Base-by-base conservation (phyloP, 768 basidiomycete genomes). In the Exsudoporus frostii region DNA sequence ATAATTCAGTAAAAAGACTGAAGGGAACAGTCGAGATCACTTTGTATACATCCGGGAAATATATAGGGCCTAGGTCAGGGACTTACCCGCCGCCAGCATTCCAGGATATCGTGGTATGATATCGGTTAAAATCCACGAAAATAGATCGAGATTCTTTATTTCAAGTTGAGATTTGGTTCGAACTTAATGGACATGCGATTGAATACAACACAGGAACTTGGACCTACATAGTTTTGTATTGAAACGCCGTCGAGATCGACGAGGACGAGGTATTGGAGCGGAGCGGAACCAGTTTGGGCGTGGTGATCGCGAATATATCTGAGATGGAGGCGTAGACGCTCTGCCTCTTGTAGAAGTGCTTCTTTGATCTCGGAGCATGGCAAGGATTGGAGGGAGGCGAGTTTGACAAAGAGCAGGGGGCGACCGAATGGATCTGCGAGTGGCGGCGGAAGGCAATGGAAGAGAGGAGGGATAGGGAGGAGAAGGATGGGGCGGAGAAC, bases 1-100 rank as follows among this genome's bases (percentile, higher is more conserved):
- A 62, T 84, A 85, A 68, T 90, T 89, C 32, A 88, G 72, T 57
- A 90, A 70, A 61, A 90, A 84, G 7, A 83, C 88, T 86, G 61
- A 20, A 41, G 29, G 42, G 38, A 42, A 34, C 4, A n/a, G n/a
- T 34, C 8, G 27, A 32, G 38, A 45, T 53, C 24, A 55, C 4
- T 39, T 42, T 34, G 44, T 38, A 47, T 41, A 45, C 42, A 56
- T 40, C 2, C 14, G 20, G 17, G 25, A 43, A 15, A 51, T 15
- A 27, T 32, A 50, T 20, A 4, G 22, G 36, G 34, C 6, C 17
- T 37, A 44, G 53, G 45, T 49, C 53, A 57, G 54, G 49, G 45
- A 58, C 51, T 57, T 42, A 84, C 88, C 85, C 66, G 84, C 86
- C 33, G 82, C 86, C 29, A 90, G 71, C 82, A 90, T 81, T 49